phyloP scores from a whole-genome alignment of 805 yeast genomes.

The Saccharomycopsis sp. region DNA sequence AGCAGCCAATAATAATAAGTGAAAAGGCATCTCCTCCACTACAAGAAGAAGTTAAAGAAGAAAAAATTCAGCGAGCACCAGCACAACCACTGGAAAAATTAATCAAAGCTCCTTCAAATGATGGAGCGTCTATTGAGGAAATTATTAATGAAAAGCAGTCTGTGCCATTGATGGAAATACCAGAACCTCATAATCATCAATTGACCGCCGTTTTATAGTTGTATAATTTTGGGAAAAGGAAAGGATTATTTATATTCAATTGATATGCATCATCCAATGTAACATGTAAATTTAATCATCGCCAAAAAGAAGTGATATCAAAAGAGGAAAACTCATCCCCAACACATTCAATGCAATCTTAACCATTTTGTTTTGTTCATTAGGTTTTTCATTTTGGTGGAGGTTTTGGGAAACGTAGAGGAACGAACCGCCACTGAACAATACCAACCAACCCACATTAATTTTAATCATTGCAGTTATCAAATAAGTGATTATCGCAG shows the following conservation, averaged over 20 bases:
- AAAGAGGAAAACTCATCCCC: slow-evolving; percentile 8
- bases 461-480: slow-evolving; percentile 28
- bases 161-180: background rate
- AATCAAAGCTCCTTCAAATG: background rate
- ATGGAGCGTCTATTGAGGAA: too few species aligned
- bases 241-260: too few species aligned
- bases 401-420: too few species aligned
- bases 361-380: slow-evolving; percentile 30
- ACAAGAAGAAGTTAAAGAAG: background rate
- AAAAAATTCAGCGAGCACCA: background rate
- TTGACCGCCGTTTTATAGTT: too few species aligned
- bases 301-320: slow-evolving; percentile 1
- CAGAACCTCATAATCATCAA: background rate
- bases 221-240: too few species aligned
- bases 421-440: slow-evolving; percentile 69
- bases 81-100: background rate
- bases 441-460: slow-evolving; percentile 41
- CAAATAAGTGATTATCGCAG: slow-evolving; percentile 46
- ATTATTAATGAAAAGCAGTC: background rate
- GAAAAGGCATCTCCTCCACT: background rate
- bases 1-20: background rate
- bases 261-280: too few species aligned
- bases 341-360: slow-evolving; percentile 2
- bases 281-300: too few species aligned
- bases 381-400: slow-evolving; percentile 64